A percentile compares a stretch with the other conserved stretches of the same genome.
phyloP scores from a whole-genome alignment of 805 yeast genomes.

The Ogataea kodamae region DNA sequence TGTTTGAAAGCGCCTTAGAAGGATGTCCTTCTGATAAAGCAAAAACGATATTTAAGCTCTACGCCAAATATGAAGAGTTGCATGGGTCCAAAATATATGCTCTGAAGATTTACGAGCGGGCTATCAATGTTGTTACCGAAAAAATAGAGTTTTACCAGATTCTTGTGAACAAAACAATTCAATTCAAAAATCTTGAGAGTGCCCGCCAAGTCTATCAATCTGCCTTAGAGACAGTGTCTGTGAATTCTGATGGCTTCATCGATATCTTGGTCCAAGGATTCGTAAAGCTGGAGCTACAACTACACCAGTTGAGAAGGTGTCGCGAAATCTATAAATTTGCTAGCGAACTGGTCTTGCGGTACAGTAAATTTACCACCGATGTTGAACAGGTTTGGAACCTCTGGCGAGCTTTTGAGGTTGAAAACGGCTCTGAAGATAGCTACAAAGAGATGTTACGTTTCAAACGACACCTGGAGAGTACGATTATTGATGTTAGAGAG shows the following conservation, averaged over 20 bases:
- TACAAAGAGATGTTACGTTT: constrained; percentile 70
- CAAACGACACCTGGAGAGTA: constrained; percentile 41
- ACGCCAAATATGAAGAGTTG: constrained; percentile 59
- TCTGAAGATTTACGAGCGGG: constrained; percentile 43
- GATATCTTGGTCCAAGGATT: constrained; percentile 49
- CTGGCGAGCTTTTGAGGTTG: constrained; percentile 76
- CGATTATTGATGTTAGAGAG: constrained; percentile 22
- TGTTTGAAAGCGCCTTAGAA: constrained; percentile 65
- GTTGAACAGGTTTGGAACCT: constrained; percentile 48
- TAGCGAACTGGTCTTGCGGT: constrained; percentile 39
- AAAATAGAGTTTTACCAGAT: constrained; percentile 41
- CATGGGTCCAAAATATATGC: constrained; percentile 51
- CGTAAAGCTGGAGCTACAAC: constrained; percentile 50
- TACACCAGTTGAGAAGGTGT: constrained; percentile 55
- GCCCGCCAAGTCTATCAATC: constrained; percentile 49
- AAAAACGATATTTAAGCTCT: constrained; percentile 49
- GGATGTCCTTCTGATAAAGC: constrained; percentile 47
- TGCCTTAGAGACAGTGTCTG: constrained; percentile 40
- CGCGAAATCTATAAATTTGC: constrained; percentile 61
- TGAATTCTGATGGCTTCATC: constrained; percentile 26
- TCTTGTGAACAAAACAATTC: constrained; percentile 39
- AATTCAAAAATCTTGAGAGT: constrained; percentile 38
- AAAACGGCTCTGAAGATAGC: constrained; percentile 64
- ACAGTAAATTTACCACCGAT: constrained; percentile 24
- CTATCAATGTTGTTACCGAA: constrained; percentile 35